Conservation (phyloP, 176 grass and related monocot species). For the Juncus inflexus region DNA sequence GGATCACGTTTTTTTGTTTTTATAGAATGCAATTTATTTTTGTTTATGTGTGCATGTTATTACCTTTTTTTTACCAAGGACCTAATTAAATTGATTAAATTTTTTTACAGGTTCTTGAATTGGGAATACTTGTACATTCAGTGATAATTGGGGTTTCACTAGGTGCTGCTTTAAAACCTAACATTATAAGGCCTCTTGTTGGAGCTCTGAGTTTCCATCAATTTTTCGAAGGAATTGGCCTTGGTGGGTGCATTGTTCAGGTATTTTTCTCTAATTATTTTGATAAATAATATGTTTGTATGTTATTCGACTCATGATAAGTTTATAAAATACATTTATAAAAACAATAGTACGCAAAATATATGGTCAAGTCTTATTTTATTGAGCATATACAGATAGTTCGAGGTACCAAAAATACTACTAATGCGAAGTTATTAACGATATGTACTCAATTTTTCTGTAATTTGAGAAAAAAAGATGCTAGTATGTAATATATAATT, state of each 20-base stretch:
- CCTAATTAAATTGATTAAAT: conserved; percentile 1
- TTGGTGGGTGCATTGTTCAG: conserved; percentile 94
- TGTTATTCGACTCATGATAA: no score
- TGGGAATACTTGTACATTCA: conserved; percentile 91
- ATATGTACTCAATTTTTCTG: no score
- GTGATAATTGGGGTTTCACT: conserved; percentile 92
- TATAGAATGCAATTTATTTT: neutral
- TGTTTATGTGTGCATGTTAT: conserved; percentile 3
- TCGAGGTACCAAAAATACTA: no score
- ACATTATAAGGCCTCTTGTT: conserved; percentile 81
- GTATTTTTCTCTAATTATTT: conserved; percentile 23
- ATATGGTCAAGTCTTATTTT: no score
- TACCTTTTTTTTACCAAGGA: neutral
- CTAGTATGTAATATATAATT: neutral
- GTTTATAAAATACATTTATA: no score
- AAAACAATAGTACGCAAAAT: no score
- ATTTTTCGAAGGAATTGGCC: conserved; percentile 96
- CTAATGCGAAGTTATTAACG: no score
- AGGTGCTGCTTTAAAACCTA: conserved; percentile 62
- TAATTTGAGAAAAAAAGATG: neutral
- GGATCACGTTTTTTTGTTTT: neutral
- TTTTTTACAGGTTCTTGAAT: conserved; percentile 66
- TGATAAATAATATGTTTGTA: no score
- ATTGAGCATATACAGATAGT: no score
- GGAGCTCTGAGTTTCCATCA: conserved; percentile 97